Conservation (phyloP, 345 rosid genomes). For the Heritiera littoralis region DNA sequence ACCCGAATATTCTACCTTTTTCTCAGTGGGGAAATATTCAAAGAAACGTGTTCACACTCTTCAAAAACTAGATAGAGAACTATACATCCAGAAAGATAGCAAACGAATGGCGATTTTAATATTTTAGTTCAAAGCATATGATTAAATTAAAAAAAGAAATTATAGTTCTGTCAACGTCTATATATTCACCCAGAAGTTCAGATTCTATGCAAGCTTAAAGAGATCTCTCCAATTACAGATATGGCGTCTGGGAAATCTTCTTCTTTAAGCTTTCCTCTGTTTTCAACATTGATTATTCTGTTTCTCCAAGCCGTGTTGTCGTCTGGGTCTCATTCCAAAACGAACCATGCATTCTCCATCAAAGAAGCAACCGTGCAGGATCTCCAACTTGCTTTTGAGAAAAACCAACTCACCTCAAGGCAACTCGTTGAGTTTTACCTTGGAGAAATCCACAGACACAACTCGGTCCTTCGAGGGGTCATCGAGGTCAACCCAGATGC, state of each 20-base stretch:
- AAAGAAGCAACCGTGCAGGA: conserved; percentile 45
- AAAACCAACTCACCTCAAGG: conserved; percentile 43
- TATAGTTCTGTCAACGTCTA: background rate
- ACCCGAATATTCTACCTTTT: too few species aligned
- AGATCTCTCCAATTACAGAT: background rate
- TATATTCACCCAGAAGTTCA: background rate
- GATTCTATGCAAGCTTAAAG: background rate
- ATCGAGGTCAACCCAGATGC: conserved; percentile 50
- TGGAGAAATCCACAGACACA: conserved; percentile 32
- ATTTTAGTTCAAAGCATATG: background rate
- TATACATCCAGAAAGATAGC: background rate
- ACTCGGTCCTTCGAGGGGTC: conserved; percentile 38
- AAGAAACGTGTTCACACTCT: background rate
- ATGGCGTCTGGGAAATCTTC: background rate
- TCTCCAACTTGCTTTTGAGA: conserved; percentile 36
- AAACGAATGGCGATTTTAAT: background rate
- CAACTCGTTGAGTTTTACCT: conserved; percentile 41
- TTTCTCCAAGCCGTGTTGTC: conserved; percentile 1
- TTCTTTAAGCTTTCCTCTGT: background rate
- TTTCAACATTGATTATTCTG: background rate
- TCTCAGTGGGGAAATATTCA: background rate
- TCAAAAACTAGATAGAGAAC: too few species aligned
- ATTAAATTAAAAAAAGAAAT: background rate
- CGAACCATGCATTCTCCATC: conserved; percentile 15
- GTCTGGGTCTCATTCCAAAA: background rate